Evolutionary conservation across 2,329 filamentous ascomycete genomes (phyloP), one percentile per base, ranked within the genome.

Genomic region (Fusarium chuoi): DNA sequence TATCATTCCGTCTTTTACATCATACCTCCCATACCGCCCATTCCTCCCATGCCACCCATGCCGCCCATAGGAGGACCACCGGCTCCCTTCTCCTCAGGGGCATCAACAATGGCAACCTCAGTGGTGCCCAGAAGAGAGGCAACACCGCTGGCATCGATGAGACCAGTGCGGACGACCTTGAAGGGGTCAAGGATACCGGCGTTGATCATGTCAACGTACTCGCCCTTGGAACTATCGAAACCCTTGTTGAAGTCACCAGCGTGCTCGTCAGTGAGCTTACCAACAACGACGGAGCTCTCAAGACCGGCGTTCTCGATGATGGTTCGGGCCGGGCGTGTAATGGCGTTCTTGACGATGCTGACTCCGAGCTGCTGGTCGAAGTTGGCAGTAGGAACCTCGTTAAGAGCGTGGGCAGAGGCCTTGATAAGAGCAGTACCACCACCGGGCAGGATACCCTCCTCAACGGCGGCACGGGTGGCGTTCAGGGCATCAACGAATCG

Each of bases 351-450:
- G 87, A 99, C 90, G 81, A 99, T 99, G 85, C 89, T 94, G 78
- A 99, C 93, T 90, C 96, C 96, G 76, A 99, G 95, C 87, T 98
- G 95, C 89, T 99, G 96, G 87, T 99, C 96, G 82, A 98, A 99
- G 92, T 99, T 99, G 87, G 89, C 87, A 61, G 94, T 84, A 91
- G 98, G 97, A 83, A 98, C 85, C 75, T 92, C 87, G 80, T 88
- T 89, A 58, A 99, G 90, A 65, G 95, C 94, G 84, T 98, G 96
- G 85, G 91, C 92, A 71, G 96, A 93, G 80, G 96, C 96, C 92
- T 99, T 99, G 86, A 99, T 93, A 59, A 99, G 92, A 80, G 95
- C 96, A 81, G 96, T 99, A 84, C 96, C 96, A 90, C 96, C 96
- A 88, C 96, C 96, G 78, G 96, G 96, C 76, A 99, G 93, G 85